Conservation (phyloP, 352 stramenopile species). For the Nothophytophthora sp. region DNA sequence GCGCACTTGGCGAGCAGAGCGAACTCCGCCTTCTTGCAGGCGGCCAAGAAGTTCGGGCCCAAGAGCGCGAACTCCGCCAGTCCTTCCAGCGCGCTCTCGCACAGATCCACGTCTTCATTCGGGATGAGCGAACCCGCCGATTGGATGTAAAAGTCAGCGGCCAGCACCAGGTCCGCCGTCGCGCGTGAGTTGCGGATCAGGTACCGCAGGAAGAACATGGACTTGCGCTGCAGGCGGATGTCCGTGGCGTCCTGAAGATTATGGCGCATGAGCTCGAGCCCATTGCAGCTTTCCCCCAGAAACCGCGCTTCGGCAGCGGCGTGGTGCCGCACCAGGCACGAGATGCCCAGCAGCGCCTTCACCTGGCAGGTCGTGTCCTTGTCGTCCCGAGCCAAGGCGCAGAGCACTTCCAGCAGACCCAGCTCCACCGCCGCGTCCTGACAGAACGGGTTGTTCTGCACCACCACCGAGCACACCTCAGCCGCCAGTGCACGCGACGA, state of each 20-base stretch:
- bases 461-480: slow-evolving; percentile 79
- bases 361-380: slow-evolving; percentile 66
- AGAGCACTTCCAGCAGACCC: slow-evolving; percentile 71
- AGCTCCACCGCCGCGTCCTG: slow-evolving; percentile 70
- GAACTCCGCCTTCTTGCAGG: slow-evolving; percentile 54
- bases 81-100: slow-evolving; percentile 71
- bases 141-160: slow-evolving; percentile 49
- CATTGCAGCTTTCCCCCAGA: slow-evolving; percentile 55
- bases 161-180: slow-evolving; percentile 49
- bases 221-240: slow-evolving; percentile 77
- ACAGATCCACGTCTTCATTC: slow-evolving; percentile 78
- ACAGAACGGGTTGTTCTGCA: slow-evolving; percentile 88
- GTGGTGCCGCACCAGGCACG: slow-evolving; percentile 81
- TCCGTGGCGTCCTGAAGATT: slow-evolving; percentile 54
- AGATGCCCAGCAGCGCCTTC: slow-evolving; percentile 83
- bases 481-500: slow-evolving; percentile 67
- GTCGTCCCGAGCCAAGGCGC: slow-evolving; percentile 54
- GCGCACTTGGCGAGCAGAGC: slow-evolving; percentile 45
- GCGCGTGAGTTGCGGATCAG: slow-evolving; percentile 60
- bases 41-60: slow-evolving; percentile 55
- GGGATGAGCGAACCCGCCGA: slow-evolving; percentile 49
- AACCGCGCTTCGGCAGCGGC: slow-evolving; percentile 60
- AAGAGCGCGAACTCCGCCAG: slow-evolving; percentile 70
- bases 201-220: slow-evolving; percentile 85
- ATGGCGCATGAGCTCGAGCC: slow-evolving; percentile 52